phyloP scores from a whole-genome alignment of 2,329 filamentous ascomycete species.

The Westerdykella sp. region DNA sequence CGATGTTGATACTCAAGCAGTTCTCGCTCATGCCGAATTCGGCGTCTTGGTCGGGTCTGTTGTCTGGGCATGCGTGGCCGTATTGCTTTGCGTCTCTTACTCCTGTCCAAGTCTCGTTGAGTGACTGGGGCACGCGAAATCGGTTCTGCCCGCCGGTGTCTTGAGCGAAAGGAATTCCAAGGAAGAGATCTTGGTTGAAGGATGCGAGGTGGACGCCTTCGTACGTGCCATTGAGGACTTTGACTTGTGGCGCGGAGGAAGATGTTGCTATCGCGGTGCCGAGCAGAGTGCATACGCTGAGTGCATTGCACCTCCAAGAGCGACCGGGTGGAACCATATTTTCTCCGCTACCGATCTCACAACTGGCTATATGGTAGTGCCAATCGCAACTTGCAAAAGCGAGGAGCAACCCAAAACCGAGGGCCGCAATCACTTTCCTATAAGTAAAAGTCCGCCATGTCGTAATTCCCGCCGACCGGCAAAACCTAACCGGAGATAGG shows the following conservation, averaged over 20 bases:
- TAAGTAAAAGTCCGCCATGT: too few species aligned
- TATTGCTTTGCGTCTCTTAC: constrained; percentile 38
- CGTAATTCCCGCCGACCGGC: too few species aligned
- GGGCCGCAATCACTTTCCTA: too few species aligned
- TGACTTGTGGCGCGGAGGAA: constrained; percentile 17
- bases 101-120: constrained; percentile 43
- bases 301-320: too few species aligned
- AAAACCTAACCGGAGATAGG: too few species aligned
- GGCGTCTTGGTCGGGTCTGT: constrained; percentile 15
- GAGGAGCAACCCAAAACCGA: too few species aligned
- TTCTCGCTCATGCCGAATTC: constrained; percentile 46
- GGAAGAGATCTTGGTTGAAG: constrained; percentile 43
- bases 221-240: constrained; percentile 32
- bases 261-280: constrained; percentile 10
- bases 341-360: too few species aligned
- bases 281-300: constrained; percentile 1
- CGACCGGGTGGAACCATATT: too few species aligned
- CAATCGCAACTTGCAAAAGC: too few species aligned
- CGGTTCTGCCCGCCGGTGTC: constrained; percentile 49
- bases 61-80: constrained; percentile 38
- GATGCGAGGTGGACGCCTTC: constrained; percentile 27
- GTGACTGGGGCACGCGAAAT: constrained; percentile 46
- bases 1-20: constrained; percentile 57
- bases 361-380: too few species aligned
- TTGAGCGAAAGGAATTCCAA: constrained; percentile 52